phyloP scores from a whole-genome alignment of 1,139 yeast genomes.

The Zygoascus sp. region DNA sequence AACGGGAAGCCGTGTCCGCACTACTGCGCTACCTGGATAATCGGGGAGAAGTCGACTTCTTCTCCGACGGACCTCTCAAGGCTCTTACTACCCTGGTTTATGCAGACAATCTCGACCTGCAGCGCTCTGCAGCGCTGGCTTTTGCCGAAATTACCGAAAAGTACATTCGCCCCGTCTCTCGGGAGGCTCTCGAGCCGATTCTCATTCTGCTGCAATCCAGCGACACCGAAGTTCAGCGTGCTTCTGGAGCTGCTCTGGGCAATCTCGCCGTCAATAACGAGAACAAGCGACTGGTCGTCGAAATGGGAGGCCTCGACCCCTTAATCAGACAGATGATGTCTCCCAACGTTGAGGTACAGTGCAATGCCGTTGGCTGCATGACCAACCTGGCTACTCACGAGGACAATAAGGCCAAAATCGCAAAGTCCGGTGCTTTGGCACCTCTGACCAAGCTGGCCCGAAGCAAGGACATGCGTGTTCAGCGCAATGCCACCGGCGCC shows the following conservation, averaged over 20 bases:
- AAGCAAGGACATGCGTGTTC: conserved; percentile 91
- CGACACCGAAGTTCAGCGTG: conserved; percentile 94
- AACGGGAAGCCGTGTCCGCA: conserved; percentile 91
- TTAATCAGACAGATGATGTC: conserved; percentile 96
- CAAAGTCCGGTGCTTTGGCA: conserved; percentile 92
- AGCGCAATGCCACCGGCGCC: conserved; percentile 98
- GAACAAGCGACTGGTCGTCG: conserved; percentile 87
- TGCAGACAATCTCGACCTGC: conserved; percentile 90
- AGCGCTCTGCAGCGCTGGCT: conserved; percentile 96
- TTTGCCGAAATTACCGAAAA: conserved; percentile 98
- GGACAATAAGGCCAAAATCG: conserved; percentile 91
- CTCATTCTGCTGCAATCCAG: conserved; percentile 77
- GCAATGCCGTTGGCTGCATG: conserved; percentile 98
- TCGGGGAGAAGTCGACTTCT: conserved; percentile 71
- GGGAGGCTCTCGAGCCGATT: conserved; percentile 91
- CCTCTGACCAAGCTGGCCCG: conserved; percentile 93
- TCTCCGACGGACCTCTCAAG: conserved; percentile 65
- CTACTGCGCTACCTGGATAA: conserved; percentile 85
- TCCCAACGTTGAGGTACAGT: conserved; percentile 94
- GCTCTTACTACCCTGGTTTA: conserved; percentile 91
- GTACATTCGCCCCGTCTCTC: conserved; percentile 70
- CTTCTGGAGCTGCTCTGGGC: conserved; percentile 98
- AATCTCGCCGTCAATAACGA: conserved; percentile 95
- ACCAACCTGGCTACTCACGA: conserved; percentile 98
- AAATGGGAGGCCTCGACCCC: conserved; percentile 97